A percentile compares a stretch with the other conserved stretches of the same genome.
Evolutionary conservation across 306 rosid species (phyloP).

Genomic region (Parietaria judaica): DNA sequence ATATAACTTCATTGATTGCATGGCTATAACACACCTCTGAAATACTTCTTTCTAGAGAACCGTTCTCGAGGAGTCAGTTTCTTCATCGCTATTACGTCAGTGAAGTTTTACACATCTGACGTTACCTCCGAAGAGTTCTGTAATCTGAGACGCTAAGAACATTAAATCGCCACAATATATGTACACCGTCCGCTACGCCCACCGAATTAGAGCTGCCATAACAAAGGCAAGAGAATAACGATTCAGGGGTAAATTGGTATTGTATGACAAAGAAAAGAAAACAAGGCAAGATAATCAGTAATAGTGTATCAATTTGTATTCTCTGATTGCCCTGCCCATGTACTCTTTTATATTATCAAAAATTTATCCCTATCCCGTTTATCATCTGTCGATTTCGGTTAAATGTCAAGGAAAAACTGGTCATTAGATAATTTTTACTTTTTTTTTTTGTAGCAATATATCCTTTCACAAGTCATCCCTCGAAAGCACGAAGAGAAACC

Average conservation of each 20-base stretch:
- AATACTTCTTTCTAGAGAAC: conserved; percentile 13
- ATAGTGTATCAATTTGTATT: not conserved
- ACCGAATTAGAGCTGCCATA: conserved; percentile 39
- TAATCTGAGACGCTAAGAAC: conserved; percentile 7
- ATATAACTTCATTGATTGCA: conserved; percentile 2
- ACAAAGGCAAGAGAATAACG: not conserved
- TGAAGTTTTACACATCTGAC: conserved; percentile 26
- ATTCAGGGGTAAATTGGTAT: too few relatives aligned
- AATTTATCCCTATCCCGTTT: too few relatives aligned
- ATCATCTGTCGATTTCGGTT: too few relatives aligned
- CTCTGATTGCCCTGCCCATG: too few relatives aligned
- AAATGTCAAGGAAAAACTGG: too few relatives aligned
- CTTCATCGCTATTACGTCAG: conserved; percentile 19
- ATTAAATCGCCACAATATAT: conserved; percentile 30
- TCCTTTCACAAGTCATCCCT: too few relatives aligned
- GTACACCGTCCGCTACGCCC: conserved; percentile 29
- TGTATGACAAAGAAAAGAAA: not conserved
- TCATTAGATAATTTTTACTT: too few relatives aligned
- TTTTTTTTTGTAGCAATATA: too few relatives aligned
- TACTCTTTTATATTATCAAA: too few relatives aligned
- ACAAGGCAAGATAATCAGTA: not conserved
- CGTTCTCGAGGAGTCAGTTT: conserved; percentile 22
- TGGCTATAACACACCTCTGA: not conserved
- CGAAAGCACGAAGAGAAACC: too few relatives aligned
- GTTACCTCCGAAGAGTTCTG: conserved; percentile 17